These are phyloP conservation scores for Salpingoeca rosetta DNA, from an alignment of 78 protist genomes.

Conservation along the genomic window DNA sequence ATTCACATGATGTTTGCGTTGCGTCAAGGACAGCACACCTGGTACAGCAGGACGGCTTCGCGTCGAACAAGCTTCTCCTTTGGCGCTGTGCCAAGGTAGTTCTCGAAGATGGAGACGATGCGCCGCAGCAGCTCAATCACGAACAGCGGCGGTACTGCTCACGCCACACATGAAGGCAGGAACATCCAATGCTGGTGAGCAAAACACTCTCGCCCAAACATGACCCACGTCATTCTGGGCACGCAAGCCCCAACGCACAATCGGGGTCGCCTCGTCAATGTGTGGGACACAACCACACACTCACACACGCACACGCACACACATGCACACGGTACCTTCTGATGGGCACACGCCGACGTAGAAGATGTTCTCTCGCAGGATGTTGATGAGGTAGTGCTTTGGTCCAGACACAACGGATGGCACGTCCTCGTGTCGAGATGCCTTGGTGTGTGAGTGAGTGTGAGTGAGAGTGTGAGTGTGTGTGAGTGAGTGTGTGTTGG, in stretches of 20 bases:
- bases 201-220: background rate
- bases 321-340: too few species aligned
- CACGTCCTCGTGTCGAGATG: background rate
- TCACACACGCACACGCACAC: background rate
- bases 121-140: constrained; percentile 69
- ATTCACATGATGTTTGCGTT: background rate
- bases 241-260: too few species aligned
- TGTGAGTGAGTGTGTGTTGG: background rate
- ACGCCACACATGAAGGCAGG: background rate
- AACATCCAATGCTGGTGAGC: background rate
- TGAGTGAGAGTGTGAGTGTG: background rate
- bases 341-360: constrained; percentile 4
- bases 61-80: constrained; percentile 44
- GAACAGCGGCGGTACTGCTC: constrained; percentile 49
- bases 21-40: too few species aligned
- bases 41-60: constrained; percentile 60
- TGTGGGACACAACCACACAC: background rate
- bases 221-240: background rate
- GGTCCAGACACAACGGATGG: constrained; percentile 42
- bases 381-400: constrained; percentile 43
- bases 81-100: constrained; percentile 50
- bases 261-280: background rate
- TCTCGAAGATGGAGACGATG: constrained; percentile 52
- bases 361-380: constrained; percentile 14
- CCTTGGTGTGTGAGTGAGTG: constrained; percentile 1